Conservation (phyloP, 2,329 filamentous ascomycete genomes). For the Colletotrichum musicola region DNA sequence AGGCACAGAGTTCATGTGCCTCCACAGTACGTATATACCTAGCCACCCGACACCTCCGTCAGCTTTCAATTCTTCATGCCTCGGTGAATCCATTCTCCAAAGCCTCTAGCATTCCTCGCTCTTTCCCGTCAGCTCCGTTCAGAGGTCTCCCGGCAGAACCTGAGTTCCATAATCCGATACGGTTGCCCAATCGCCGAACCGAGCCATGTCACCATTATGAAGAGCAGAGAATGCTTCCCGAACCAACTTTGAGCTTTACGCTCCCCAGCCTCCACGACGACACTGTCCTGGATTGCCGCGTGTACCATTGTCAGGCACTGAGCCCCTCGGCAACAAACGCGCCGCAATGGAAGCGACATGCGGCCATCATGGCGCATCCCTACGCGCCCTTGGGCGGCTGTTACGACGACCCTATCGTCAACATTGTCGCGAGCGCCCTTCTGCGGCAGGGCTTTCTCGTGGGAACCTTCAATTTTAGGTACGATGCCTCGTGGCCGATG, state of each 20-base stretch:
- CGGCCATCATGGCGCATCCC: slow-evolving; percentile 84
- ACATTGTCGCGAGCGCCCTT: slow-evolving; percentile 73
- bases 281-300: slow-evolving; percentile 79
- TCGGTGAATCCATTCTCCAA: too few relatives aligned
- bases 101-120: too few relatives aligned
- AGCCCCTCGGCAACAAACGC: slow-evolving; percentile 47
- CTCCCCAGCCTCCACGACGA: slow-evolving; percentile 89
- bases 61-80: too few relatives aligned
- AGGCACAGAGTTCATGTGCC: too few relatives aligned
- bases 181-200: neutral
- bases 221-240: slow-evolving; percentile 62
- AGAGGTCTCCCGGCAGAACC: too few relatives aligned
- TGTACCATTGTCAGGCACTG: slow-evolving; percentile 77
- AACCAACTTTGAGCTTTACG: slow-evolving; percentile 74
- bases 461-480: slow-evolving; percentile 94
- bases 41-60: too few relatives aligned
- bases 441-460: slow-evolving; percentile 81
- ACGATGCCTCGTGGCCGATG: slow-evolving; percentile 40
- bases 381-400: slow-evolving; percentile 89
- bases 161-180: neutral
- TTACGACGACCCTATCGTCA: slow-evolving; percentile 85
- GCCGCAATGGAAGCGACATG: slow-evolving; percentile 61
- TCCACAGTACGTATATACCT: too few relatives aligned
- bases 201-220: slow-evolving; percentile 38
- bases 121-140: too few relatives aligned